Base-by-base conservation (phyloP, 176 grass and related monocot genomes). In the Eragrostis curvula region DNA sequence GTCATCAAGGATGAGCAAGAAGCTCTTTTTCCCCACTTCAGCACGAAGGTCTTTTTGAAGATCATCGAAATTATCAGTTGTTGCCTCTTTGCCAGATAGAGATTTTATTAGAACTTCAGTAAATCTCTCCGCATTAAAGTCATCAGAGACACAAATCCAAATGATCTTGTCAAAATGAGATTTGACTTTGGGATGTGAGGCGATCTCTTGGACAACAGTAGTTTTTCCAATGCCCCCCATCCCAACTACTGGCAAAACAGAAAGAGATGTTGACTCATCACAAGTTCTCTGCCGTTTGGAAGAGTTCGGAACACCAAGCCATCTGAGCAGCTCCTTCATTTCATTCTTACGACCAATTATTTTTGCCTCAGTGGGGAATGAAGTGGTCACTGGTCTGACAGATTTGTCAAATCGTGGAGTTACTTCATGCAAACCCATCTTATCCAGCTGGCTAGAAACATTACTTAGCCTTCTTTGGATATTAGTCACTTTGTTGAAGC, bases 221-320 rank as follows among this genome's bases (percentile, higher is more conserved):
- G 84, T 90, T 61, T 90, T 90, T n/a, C 84, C 89, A 8, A 78
- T 21, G 6, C 86, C 80, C 20, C 86, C 80, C 1, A 79, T 79
- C 11, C 80, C 80, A 46, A 83, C 60, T 21, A 91, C 75, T 5
- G 89, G 49, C 13, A 87, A 40, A 75, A 90, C 58, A 17, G 73
- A 44, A 0, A 82, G 10, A 42, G 15, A 65, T 55, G 42, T 81
- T 32, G 66, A 65, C 42, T 60, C 56, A 24, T 84, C 84, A 40
- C 23, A n/a, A 30, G 15, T 28, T 25, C 27, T 47, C 30, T 74
- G 61, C 0, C 48, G 0, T 2, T 30, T 18, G 3, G 56, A 48
- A 74, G 1, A 29, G 27, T 0, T 16, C 12, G 78, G 65, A 43
- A 80, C 14, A 28, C 64, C 36, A 1, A 89, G 65, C 9, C 75